phyloP scores from a whole-genome alignment of 768 basidiomycete species.

The Lentinula lateritia region DNA sequence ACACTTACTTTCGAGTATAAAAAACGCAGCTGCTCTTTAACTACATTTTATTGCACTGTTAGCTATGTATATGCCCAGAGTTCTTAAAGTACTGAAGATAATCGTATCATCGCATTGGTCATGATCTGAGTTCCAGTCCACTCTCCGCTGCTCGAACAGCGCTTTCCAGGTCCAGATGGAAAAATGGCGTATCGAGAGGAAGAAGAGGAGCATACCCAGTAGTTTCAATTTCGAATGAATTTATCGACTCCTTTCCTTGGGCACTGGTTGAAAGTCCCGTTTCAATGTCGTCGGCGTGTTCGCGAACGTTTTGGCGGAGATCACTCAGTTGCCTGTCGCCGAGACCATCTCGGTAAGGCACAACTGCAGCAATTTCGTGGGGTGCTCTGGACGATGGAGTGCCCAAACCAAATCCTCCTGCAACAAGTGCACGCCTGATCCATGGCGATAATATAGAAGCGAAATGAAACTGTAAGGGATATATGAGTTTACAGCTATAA shows the following conservation, averaged over 20 bases:
- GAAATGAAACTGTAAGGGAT: conserved; percentile 76
- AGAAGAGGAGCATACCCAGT: conserved; percentile 36
- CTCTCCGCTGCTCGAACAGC: conserved; percentile 70
- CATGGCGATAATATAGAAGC: conserved; percentile 88
- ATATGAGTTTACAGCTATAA: neutral
- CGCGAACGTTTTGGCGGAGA: conserved; percentile 12
- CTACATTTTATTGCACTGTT: too few relatives aligned
- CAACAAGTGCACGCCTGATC: conserved; percentile 84
- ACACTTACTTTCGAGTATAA: neutral
- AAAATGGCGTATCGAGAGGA: conserved; percentile 65
- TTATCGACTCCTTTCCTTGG: conserved; percentile 22
- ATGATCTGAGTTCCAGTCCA: conserved; percentile 13
- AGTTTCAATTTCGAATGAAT: conserved; percentile 6
- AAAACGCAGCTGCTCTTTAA: neutral
- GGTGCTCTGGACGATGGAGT: conserved; percentile 30
- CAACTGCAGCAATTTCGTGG: conserved; percentile 71
- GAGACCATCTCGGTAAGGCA: conserved; percentile 51
- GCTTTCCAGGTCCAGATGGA: conserved; percentile 81
- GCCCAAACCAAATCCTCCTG: conserved; percentile 89
- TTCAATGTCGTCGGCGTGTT: conserved; percentile 24
- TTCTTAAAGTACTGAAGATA: too few relatives aligned
- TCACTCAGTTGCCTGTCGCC: conserved; percentile 21
- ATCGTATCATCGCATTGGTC: neutral
- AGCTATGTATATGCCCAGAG: too few relatives aligned
- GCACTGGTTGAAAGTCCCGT: conserved; percentile 15